phyloP scores from a whole-genome alignment of 352 stramenopile species.

The Phytophthora foliorum region DNA sequence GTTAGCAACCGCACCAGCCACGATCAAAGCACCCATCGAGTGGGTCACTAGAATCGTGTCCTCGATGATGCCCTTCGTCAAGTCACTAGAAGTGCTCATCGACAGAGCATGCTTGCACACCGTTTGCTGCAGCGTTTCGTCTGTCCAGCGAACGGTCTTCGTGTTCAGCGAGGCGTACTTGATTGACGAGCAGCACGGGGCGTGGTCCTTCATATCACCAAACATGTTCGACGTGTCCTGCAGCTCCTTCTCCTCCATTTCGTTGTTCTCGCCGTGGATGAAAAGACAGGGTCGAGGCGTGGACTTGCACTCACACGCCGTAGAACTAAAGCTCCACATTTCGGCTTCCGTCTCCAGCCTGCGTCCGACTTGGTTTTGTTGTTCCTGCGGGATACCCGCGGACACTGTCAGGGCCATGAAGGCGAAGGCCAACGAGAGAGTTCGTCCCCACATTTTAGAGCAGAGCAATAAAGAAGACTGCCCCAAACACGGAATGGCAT shows the following conservation, averaged over 20 bases:
- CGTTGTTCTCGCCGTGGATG: constrained; percentile 47
- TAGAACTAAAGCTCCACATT: constrained; percentile 34
- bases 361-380: constrained; percentile 1
- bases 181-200: constrained; percentile 53
- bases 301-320: constrained; percentile 40
- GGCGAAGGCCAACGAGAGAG: constrained; percentile 14
- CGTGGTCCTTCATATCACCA: constrained; percentile 43
- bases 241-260: constrained; percentile 26
- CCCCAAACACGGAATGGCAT: constrained; percentile 24
- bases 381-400: not conserved
- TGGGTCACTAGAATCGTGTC: constrained; percentile 58
- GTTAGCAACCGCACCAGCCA: constrained; percentile 50
- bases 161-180: constrained; percentile 54
- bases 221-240: constrained; percentile 37
- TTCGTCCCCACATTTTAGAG: constrained; percentile 19
- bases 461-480: constrained; percentile 7
- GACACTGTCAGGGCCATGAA: constrained; percentile 18
- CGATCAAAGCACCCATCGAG: constrained; percentile 59
- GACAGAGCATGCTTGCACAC: constrained; percentile 45
- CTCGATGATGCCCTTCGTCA: constrained; percentile 29
- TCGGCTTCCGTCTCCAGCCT: constrained; percentile 25
- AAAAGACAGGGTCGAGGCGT: constrained; percentile 52
- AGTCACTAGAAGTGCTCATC: constrained; percentile 35
- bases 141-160: constrained; percentile 39
- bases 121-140: constrained; percentile 42